Conservation (phyloP, 345 rosid species). For the Hypericum androsaemum region DNA sequence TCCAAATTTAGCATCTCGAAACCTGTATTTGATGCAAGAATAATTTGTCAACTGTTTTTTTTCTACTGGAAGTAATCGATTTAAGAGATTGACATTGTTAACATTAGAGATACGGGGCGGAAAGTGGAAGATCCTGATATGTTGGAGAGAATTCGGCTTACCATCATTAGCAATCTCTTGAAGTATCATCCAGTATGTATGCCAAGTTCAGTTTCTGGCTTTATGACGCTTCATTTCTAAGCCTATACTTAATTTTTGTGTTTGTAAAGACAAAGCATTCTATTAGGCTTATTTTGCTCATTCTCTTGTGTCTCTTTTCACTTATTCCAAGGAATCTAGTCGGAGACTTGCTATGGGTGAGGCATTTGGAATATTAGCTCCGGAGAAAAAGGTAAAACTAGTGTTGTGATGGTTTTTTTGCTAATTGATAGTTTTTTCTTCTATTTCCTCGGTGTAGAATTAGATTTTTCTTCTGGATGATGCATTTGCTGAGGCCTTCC, state of each 20-base stretch:
- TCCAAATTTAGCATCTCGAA: not conserved
- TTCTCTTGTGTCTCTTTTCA: conserved; percentile 11
- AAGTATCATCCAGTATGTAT: conserved; percentile 82
- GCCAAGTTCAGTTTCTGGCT: conserved; percentile 1
- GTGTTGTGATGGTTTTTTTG: too few relatives aligned
- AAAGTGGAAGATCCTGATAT: conserved; percentile 91
- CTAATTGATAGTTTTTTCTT: too few relatives aligned
- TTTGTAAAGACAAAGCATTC: not conserved
- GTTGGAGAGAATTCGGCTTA: conserved; percentile 95
- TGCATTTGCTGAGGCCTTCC: too few relatives aligned
- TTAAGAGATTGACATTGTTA: conserved; percentile 7
- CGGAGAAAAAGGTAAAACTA: conserved; percentile 60
- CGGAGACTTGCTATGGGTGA: conserved; percentile 89
- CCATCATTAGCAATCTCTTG: conserved; percentile 77
- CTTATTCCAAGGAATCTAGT: conserved; percentile 65
- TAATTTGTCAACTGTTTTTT: not conserved
- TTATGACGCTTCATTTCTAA: not conserved
- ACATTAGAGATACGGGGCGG: conserved; percentile 66
- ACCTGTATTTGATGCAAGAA: not conserved
- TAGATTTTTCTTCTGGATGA: too few relatives aligned
- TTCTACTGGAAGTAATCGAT: not conserved
- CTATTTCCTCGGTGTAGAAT: too few relatives aligned
- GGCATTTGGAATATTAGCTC: conserved; percentile 87
- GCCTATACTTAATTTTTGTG: not conserved
- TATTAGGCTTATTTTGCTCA: not conserved